Conservation (phyloP, 352 stramenopile genomes). For the Globisporangium solare region DNA sequence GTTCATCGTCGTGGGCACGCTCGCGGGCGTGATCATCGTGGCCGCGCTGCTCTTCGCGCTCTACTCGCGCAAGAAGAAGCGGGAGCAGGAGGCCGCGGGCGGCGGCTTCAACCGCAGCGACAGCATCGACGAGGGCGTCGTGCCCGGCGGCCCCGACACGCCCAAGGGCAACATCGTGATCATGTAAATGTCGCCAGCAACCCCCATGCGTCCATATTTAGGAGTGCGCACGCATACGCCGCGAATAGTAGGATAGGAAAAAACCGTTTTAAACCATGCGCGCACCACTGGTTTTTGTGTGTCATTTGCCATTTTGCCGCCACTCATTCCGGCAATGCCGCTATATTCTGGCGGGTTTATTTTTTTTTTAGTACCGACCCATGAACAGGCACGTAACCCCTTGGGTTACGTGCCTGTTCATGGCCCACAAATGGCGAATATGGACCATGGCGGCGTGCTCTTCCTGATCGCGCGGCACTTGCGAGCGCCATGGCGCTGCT, state of each 20-base stretch:
- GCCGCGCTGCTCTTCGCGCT: slow-evolving; percentile 67
- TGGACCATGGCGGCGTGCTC: slow-evolving; percentile 28
- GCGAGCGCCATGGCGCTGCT: slow-evolving; percentile 40
- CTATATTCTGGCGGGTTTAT: too few relatives aligned
- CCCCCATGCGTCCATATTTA: too few relatives aligned
- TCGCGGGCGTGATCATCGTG: slow-evolving; percentile 60
- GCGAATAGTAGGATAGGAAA: too few relatives aligned
- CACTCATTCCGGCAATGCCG: too few relatives aligned
- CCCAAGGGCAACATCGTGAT: slow-evolving; percentile 76
- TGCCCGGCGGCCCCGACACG: slow-evolving; percentile 36
- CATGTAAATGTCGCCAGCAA: slow-evolving; percentile 46
- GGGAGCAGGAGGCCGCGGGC: slow-evolving; percentile 46
- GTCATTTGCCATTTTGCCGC: too few relatives aligned
- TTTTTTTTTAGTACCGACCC: too few relatives aligned
- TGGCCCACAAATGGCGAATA: not conserved
- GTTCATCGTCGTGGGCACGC: slow-evolving; percentile 63
- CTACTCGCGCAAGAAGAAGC: slow-evolving; percentile 68
- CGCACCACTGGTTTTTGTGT: too few relatives aligned
- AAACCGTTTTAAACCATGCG: too few relatives aligned
- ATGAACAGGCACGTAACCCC: too few relatives aligned
- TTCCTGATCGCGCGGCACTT: slow-evolving; percentile 52
- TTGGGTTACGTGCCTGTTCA: too few relatives aligned
- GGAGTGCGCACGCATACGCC: too few relatives aligned
- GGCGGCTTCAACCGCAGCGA: slow-evolving; percentile 39
- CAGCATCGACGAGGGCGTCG: slow-evolving; percentile 27